Conservation (phyloP, 306 rosid species). For the Aeschynomene evenia region DNA sequence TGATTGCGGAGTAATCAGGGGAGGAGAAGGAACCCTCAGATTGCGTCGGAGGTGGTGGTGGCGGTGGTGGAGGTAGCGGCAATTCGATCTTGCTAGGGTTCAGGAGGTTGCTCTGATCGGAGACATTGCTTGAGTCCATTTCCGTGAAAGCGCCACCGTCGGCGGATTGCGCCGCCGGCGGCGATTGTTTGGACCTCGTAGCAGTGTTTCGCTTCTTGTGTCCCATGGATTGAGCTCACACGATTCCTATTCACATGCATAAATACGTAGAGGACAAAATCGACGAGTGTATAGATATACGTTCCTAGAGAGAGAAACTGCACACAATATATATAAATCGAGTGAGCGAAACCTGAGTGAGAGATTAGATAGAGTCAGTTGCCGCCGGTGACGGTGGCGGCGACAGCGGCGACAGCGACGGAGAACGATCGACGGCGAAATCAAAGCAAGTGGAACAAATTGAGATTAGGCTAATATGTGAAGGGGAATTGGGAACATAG, state of each 20-base stretch:
- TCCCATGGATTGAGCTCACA: constrained; percentile 65
- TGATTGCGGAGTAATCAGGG: constrained; percentile 45
- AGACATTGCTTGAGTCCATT: constrained; percentile 21
- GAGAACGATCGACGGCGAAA: constrained; percentile 53
- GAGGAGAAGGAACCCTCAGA: constrained; percentile 52
- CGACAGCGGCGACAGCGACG: constrained; percentile 20
- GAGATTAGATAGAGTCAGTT: not conserved
- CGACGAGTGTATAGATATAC: not conserved
- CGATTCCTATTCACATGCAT: constrained; percentile 69
- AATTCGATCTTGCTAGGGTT: constrained; percentile 59
- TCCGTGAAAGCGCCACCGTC: constrained; percentile 34
- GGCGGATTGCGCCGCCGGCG: constrained; percentile 47
- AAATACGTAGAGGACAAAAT: constrained; percentile 14
- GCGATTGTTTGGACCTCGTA: constrained; percentile 58
- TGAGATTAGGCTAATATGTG: constrained; percentile 6
- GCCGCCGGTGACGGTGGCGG: constrained; percentile 17
- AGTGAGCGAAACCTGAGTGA: not conserved
- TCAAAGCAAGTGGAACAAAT: constrained; percentile 23
- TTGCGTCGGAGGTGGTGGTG: constrained; percentile 21
- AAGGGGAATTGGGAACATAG: not conserved
- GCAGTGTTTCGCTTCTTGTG: constrained; percentile 77
- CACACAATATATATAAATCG: not conserved
- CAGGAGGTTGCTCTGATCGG: constrained; percentile 15
- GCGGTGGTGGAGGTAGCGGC: not conserved
- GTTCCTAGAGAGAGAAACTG: not conserved